Percentiles rank a stretch among this genome's conserved stretches.
Evolutionary conservation across 169 alveolate genomes (phyloP).

Genomic region (Miamiensis avidus): DNA sequence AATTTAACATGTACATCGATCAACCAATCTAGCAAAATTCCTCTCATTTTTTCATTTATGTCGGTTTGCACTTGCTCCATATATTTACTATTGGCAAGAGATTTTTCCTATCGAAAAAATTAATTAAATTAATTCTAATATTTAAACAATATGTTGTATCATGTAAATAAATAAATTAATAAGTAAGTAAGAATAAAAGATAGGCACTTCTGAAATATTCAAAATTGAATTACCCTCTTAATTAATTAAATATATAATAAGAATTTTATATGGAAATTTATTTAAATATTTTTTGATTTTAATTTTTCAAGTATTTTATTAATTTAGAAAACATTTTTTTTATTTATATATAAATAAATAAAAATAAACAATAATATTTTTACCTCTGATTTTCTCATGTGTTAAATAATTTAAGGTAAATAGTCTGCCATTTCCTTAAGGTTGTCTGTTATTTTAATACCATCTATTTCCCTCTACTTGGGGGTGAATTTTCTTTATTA

Average conservation of each 20-base stretch:
- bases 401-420: conserved; percentile 6
- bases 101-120: conserved; percentile 2
- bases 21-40: conserved; percentile 83
- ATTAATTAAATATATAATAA: too few relatives aligned
- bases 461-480: not conserved
- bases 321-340: too few relatives aligned
- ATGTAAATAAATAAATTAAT: too few relatives aligned
- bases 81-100: not conserved
- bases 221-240: too few relatives aligned
- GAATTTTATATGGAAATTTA: too few relatives aligned
- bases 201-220: too few relatives aligned
- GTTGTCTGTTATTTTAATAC: not conserved
- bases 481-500: not conserved
- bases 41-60: conserved; percentile 81
- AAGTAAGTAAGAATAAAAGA: too few relatives aligned
- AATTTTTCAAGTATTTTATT: too few relatives aligned
- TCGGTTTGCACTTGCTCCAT: conserved; percentile 43
- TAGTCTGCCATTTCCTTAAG: not conserved
- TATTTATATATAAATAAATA: too few relatives aligned
- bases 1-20: conserved; percentile 78
- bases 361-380: too few relatives aligned
- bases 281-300: too few relatives aligned
- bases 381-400: conserved; percentile 19
- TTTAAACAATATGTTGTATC: too few relatives aligned
- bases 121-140: not conserved